Evolutionary conservation across 306 rosid species (phyloP).

Genomic region (Trichosanthes truncata): DNA sequence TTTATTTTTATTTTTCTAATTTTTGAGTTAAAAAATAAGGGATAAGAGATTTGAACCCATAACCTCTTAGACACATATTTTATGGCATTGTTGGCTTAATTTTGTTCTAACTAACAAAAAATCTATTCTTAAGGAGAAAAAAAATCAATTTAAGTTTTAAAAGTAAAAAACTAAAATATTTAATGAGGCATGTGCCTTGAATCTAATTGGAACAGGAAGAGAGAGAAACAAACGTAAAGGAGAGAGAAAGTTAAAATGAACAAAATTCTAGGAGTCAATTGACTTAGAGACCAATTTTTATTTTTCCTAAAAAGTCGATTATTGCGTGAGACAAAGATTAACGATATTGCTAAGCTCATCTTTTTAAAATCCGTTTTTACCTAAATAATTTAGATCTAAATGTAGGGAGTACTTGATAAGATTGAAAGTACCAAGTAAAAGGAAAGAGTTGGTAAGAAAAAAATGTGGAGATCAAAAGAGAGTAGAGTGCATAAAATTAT

Average conservation of each 20-base stretch:
- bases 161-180: neutral
- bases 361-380: neutral
- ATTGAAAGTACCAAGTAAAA: neutral
- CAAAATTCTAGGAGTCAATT: constrained; percentile 1
- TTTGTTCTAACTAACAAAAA: no score
- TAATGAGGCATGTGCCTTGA: neutral
- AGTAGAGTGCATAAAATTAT: no score
- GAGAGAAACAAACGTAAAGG: constrained; percentile 10
- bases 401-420: neutral
- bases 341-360: neutral
- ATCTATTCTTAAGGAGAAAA: no score
- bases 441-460: neutral
- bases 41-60: no score
- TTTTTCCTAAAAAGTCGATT: neutral
- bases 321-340: neutral
- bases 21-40: no score
- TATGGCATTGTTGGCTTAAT: no score
- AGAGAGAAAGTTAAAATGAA: neutral
- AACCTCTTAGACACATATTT: no score
- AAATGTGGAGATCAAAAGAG: neutral
- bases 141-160: no score
- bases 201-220: neutral
- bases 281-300: neutral
- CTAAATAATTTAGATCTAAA: neutral
- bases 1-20: no score